Percentiles rank a stretch among this genome's conserved stretches.
These are phyloP conservation scores for Debaryomycetaceae sp. DNA, from an alignment of 1,139 yeast species.

Conservation along the genomic window DNA sequence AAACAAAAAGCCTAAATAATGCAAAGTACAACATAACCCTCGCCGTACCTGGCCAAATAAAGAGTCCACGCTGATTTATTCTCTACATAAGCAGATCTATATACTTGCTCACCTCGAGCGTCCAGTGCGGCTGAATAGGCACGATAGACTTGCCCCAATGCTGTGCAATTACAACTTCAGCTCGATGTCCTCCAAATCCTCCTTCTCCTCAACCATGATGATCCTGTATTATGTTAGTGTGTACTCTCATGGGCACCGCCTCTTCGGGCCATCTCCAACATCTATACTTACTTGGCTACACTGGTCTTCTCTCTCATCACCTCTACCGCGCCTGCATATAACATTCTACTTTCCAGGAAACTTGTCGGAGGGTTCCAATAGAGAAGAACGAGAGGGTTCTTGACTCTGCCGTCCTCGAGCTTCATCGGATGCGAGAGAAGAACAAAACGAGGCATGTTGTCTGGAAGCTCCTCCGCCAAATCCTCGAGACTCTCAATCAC, in stretches of 20 bases:
- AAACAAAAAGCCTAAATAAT: no score
- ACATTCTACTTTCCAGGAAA: slow-evolving; percentile 75
- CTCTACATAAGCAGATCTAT: no score
- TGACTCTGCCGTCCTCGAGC: slow-evolving; percentile 66
- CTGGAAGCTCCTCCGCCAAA: slow-evolving; percentile 75
- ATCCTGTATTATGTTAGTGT: slow-evolving; percentile 35
- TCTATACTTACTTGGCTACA: slow-evolving; percentile 53
- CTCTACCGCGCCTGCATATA: slow-evolving; percentile 88
- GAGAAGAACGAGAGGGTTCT: slow-evolving; percentile 70
- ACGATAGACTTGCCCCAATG: no score
- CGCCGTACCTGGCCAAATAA: no score
- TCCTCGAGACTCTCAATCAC: slow-evolving; percentile 51
- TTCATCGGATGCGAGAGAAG: slow-evolving; percentile 76
- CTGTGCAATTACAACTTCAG: slow-evolving; percentile 16
- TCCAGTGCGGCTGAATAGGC: no score
- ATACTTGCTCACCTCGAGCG: no score
- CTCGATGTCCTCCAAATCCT: slow-evolving; percentile 54
- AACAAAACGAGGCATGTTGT: slow-evolving; percentile 72
- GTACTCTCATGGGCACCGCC: background rate
- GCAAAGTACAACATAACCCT: no score
- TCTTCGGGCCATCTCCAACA: background rate
- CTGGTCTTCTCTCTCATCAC: slow-evolving; percentile 75
- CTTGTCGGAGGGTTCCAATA: slow-evolving; percentile 88
- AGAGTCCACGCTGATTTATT: no score
- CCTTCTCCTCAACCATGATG: slow-evolving; percentile 57